Conservation (phyloP, 2,329 filamentous ascomycete genomes). For the Exophiala spinifera region DNA sequence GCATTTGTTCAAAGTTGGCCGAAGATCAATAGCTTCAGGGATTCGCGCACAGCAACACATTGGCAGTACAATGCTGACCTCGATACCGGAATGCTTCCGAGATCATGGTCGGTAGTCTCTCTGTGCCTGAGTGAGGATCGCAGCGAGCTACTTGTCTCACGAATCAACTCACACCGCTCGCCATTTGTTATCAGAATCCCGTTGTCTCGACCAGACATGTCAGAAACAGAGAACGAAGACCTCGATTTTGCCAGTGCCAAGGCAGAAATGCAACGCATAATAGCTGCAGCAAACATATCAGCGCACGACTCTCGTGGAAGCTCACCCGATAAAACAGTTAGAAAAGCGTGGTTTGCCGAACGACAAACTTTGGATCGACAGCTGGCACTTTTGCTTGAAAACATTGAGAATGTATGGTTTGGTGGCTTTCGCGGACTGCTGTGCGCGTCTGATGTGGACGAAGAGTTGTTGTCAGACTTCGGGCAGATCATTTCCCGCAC, state of each 20-base stretch:
- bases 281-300: constrained; percentile 75
- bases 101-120: constrained; percentile 80
- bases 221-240: constrained; percentile 73
- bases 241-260: constrained; percentile 82
- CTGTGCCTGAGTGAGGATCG: constrained; percentile 76
- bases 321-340: constrained; percentile 57
- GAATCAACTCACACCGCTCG: constrained; percentile 68
- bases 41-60: not conserved
- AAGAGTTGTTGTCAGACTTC: constrained; percentile 69
- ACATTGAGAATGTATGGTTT: constrained; percentile 90
- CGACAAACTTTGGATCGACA: constrained; percentile 75
- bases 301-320: constrained; percentile 68
- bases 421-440: constrained; percentile 95
- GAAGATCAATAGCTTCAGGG: not conserved
- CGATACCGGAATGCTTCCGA: constrained; percentile 81
- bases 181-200: constrained; percentile 88
- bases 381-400: constrained; percentile 73
- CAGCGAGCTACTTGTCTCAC: constrained; percentile 86
- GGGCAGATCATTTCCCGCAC: constrained; percentile 73
- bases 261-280: constrained; percentile 76
- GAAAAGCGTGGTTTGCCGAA: constrained; percentile 84
- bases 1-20: constrained; percentile 13
- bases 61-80: constrained; percentile 48
- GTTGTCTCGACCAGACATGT: constrained; percentile 74
- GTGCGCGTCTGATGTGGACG: constrained; percentile 64